Conservation (phyloP, 1,284 basidiomycete species). For the Ustilago trichophora region DNA sequence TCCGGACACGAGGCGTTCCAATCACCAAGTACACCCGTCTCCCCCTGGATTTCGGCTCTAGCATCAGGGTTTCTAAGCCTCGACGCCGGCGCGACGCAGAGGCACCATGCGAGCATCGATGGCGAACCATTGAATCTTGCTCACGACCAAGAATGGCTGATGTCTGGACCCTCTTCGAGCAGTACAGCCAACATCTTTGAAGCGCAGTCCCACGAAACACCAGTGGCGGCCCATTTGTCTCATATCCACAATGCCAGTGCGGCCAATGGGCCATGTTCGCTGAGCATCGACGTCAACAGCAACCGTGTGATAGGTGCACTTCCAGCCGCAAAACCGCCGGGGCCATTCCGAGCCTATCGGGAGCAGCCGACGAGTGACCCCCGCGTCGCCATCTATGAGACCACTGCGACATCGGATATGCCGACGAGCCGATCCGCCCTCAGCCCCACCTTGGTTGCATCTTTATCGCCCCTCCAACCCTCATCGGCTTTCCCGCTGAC, state of each 20-base stretch:
- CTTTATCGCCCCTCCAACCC: background rate
- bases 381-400: background rate
- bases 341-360: slow-evolving; percentile 1
- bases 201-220: too few relatives aligned
- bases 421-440: background rate
- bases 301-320: too few relatives aligned
- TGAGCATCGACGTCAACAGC: too few relatives aligned
- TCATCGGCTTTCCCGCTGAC: background rate
- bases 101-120: too few relatives aligned
- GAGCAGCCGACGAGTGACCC: slow-evolving; percentile 8
- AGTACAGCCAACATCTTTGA: slow-evolving; percentile 8
- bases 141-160: slow-evolving; percentile 9
- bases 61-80: too few relatives aligned
- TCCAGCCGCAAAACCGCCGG: too few relatives aligned
- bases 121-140: background rate
- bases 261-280: too few relatives aligned
- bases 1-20: slow-evolving; percentile 19
- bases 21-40: slow-evolving; percentile 11
- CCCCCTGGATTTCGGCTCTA: background rate
- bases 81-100: too few relatives aligned
- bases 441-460: slow-evolving; percentile 3
- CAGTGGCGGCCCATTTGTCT: too few relatives aligned
- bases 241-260: too few relatives aligned
- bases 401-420: background rate
- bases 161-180: slow-evolving; percentile 1